phyloP scores from a whole-genome alignment of 768 basidiomycete genomes.

The Calocybe gangraenosa region DNA sequence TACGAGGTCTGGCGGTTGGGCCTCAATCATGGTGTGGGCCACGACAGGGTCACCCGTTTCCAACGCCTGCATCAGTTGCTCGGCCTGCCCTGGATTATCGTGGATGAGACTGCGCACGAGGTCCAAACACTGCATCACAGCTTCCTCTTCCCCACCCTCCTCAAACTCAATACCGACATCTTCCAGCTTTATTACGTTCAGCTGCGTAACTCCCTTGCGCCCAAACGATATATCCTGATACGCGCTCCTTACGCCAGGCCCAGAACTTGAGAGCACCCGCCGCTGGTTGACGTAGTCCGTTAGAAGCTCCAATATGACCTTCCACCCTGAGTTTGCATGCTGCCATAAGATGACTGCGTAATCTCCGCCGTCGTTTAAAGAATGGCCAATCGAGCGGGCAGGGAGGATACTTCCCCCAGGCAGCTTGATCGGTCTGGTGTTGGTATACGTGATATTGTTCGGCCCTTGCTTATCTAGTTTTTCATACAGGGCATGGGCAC shows the following conservation, averaged over 20 bases:
- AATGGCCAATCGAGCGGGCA: constrained; percentile 58
- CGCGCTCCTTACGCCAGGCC: constrained; percentile 20
- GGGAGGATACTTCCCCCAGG: constrained; percentile 76
- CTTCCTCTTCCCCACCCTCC: constrained; percentile 53
- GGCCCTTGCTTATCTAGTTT: constrained; percentile 58
- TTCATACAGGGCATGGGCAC: constrained; percentile 71
- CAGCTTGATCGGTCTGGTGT: constrained; percentile 60
- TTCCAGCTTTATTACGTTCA: constrained; percentile 48
- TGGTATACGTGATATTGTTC: constrained; percentile 54
- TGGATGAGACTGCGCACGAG: constrained; percentile 75
- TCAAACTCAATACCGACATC: constrained; percentile 74
- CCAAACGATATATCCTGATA: constrained; percentile 56
- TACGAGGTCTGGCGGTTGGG: constrained; percentile 65
- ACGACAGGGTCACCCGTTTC: constrained; percentile 55
- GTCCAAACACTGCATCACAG: constrained; percentile 73
- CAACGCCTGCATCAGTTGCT: constrained; percentile 61
- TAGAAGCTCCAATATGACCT: constrained; percentile 75
- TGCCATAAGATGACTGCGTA: constrained; percentile 75
- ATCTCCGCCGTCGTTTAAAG: constrained; percentile 73
- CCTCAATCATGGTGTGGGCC: constrained; percentile 46
- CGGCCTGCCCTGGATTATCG: constrained; percentile 61
- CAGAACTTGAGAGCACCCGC: constrained; percentile 38
- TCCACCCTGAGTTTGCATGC: constrained; percentile 84
- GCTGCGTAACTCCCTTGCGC: constrained; percentile 32
- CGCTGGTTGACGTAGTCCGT: constrained; percentile 67